These are phyloP conservation scores for Fusarium mangiferae DNA, from an alignment of 2,329 filamentous ascomycete species.

Conservation along the genomic window DNA sequence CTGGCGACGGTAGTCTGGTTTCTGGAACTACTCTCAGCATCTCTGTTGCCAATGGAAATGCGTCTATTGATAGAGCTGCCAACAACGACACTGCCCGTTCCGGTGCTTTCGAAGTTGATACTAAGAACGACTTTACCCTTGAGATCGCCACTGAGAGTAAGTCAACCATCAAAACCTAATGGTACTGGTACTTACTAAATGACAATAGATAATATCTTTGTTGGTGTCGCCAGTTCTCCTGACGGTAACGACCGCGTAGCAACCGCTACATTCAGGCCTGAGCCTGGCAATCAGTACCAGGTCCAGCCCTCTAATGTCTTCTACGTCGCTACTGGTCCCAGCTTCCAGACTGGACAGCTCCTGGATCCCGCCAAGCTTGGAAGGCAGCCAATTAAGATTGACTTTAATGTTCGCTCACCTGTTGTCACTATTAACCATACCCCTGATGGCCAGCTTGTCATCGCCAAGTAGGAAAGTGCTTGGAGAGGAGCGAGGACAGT, in stretches of 20 bases:
- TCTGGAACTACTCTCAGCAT: too few species aligned
- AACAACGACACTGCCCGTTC: too few species aligned
- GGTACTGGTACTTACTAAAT: too few species aligned
- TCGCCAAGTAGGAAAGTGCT: background rate
- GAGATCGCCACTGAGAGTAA: background rate
- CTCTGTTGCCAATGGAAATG: too few species aligned
- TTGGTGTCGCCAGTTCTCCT: background rate
- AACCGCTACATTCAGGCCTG: background rate
- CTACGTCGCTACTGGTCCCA: background rate
- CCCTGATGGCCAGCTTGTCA: accelerated
- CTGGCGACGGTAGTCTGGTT: too few species aligned
- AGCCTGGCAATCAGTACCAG: background rate
- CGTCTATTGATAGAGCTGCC: too few species aligned
- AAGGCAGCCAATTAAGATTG: too few species aligned
- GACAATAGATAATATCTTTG: background rate
- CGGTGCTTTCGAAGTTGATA: background rate
- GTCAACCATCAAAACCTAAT: too few species aligned
- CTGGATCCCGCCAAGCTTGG: too few species aligned
- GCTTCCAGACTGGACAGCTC: too few species aligned
- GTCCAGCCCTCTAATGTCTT: background rate
- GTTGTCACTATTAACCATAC: background rate
- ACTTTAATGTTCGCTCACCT: too few species aligned
- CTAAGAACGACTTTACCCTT: background rate
- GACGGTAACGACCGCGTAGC: background rate
- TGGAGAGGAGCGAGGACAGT: background rate